Evolutionary conservation across 805 yeast species (phyloP), one percentile per base, ranked within the genome.

Genomic region (Torulaspora indica): DNA sequence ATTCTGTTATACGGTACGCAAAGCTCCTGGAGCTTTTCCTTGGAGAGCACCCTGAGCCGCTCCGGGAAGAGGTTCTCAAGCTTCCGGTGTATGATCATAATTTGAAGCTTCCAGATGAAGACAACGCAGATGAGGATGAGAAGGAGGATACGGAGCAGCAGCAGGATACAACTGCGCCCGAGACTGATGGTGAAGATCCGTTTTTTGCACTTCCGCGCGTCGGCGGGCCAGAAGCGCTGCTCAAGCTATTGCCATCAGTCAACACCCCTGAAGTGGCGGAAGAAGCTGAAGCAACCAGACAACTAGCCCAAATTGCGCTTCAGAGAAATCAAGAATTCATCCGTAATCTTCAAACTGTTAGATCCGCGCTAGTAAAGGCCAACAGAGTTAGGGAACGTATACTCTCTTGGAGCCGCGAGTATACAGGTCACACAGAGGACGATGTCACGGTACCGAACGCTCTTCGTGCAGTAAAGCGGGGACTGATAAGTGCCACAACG

Each of bases 241-340:
- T 46, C 34, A 49, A 45, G 12, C 39, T 49, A 20, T 43, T 48
- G 32, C 54, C 51, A 13, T 45, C 79, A 57, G 71, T 74, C 22
- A 68, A 78, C 51, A 74, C 69, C 45, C 82, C 81, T 0, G 60
- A 75, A n/a, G 59, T 69, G 3, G 66, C 71, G 0, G 82, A 77
- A 31, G 75, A 73, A 27, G 84, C 87, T 4, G 85, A 81, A 52
- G 84, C 81, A 38, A 72, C 85, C 1, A 70, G 91, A 49, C 90
- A 84, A 56, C 73, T 80, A 62, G 80, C 78, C 41, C 96, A 76
- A 70, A 88, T 82, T 35, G 83, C 84, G 0, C 70, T 88, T 35
- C 95, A 90, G 63, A 79, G 91, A 49, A 78, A 81, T 46, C 89
- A 87, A 58, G 98, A 93, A 64, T 91, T 83, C 60, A 82, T 89